phyloP scores from a whole-genome alignment of 2,329 filamentous ascomycete species.

The Helotiales sp. region DNA sequence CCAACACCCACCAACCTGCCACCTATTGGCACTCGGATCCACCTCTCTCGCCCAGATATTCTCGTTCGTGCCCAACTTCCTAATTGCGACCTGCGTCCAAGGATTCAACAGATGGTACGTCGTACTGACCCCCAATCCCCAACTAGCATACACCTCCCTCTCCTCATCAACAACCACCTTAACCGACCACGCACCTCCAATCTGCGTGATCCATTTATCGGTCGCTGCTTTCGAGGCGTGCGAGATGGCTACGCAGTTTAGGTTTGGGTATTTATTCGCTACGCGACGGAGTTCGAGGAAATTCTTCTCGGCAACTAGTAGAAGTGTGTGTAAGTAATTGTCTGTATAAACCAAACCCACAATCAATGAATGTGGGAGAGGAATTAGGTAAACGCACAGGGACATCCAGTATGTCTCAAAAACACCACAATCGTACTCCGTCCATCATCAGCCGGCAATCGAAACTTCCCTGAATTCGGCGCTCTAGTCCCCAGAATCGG shows the following conservation, averaged over 20 bases:
- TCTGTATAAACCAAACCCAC: neutral
- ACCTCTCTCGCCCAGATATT: constrained; percentile 65
- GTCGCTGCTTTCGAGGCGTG: constrained; percentile 65
- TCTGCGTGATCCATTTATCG: constrained; percentile 45
- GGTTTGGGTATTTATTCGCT: constrained; percentile 55
- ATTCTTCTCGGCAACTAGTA: constrained; percentile 70
- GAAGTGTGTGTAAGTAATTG: neutral
- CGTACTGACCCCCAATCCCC: constrained; percentile 67
- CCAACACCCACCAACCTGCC: constrained; percentile 68
- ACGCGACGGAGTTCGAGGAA: constrained; percentile 61
- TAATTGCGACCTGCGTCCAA: constrained; percentile 58
- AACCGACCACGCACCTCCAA: constrained; percentile 51
- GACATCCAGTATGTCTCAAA: constrained; percentile 74
- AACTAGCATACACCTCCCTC: constrained; percentile 65
- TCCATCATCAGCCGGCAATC: constrained; percentile 52
- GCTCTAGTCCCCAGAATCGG: constrained; percentile 37
- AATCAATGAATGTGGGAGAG: neutral
- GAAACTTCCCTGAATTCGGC: constrained; percentile 32
- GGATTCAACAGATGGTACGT: constrained; percentile 69
- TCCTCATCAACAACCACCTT: constrained; percentile 65
- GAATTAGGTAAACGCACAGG: constrained; percentile 57
- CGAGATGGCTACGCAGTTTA: constrained; percentile 66
- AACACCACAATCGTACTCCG: constrained; percentile 69
- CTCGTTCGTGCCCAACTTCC: constrained; percentile 64
- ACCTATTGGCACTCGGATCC: constrained; percentile 69